Conservation (phyloP, 1,284 basidiomycete genomes). For the Thelephora terrestris region DNA sequence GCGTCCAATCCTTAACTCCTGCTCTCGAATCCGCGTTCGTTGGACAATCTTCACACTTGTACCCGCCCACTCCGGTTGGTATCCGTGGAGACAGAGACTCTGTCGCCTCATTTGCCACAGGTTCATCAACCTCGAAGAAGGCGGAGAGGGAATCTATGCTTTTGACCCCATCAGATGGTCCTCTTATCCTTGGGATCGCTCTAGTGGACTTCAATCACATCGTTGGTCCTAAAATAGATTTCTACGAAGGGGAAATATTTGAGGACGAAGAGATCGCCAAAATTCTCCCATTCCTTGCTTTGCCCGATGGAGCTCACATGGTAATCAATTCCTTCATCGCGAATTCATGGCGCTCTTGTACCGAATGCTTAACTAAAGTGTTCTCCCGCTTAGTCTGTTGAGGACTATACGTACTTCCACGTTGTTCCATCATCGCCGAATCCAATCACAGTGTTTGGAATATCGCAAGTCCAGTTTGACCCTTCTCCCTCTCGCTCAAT, state of each 20-base stretch:
- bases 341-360: slow-evolving; percentile 1
- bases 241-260: slow-evolving; percentile 57
- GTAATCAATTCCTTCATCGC: slow-evolving; percentile 29
- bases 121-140: slow-evolving; percentile 61
- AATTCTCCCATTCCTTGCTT: slow-evolving; percentile 91
- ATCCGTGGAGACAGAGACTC: slow-evolving; percentile 36
- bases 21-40: slow-evolving; percentile 11
- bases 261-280: slow-evolving; percentile 75
- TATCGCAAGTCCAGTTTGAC: slow-evolving; percentile 53
- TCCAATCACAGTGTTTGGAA: slow-evolving; percentile 83
- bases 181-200: slow-evolving; percentile 72
- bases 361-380: no score
- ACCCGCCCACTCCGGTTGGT: slow-evolving; percentile 38
- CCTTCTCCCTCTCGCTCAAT: slow-evolving; percentile 1
- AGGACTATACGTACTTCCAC: slow-evolving; percentile 98
- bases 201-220: slow-evolving; percentile 88
- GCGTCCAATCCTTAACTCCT: neutral
- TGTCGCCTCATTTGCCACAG: slow-evolving; percentile 47
- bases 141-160: slow-evolving; percentile 68
- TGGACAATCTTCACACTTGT: slow-evolving; percentile 26
- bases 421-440: slow-evolving; percentile 60
- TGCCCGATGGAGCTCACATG: slow-evolving; percentile 95
- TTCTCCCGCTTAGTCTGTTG: slow-evolving; percentile 50
- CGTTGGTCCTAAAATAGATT: slow-evolving; percentile 89
- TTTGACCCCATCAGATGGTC: slow-evolving; percentile 44